phyloP scores from a whole-genome alignment of 2,329 filamentous ascomycete genomes.

The Zymoseptoria ardabiliae region DNA sequence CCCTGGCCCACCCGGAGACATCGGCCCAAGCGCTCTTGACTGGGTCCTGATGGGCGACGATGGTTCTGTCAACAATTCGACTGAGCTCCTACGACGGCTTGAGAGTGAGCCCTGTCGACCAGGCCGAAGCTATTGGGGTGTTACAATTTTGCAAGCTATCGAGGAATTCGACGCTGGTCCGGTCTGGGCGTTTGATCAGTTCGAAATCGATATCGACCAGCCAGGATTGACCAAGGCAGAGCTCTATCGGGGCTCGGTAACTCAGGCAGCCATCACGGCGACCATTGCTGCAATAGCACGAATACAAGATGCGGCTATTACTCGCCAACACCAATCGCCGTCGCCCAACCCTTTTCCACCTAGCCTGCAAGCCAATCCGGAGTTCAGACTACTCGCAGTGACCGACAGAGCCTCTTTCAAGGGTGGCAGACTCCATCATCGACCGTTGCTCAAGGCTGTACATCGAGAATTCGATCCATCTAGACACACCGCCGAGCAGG shows the following conservation, averaged over 20 bases:
- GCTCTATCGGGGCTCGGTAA: slow-evolving; percentile 35
- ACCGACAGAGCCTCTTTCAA: slow-evolving; percentile 32
- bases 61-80: slow-evolving; percentile 29
- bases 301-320: slow-evolving; percentile 26
- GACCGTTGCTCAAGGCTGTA: slow-evolving; percentile 35
- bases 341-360: slow-evolving; percentile 6
- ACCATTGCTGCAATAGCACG: slow-evolving; percentile 33
- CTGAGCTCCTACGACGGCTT: slow-evolving; percentile 25
- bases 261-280: slow-evolving; percentile 33
- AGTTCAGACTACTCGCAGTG: slow-evolving; percentile 29
- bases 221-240: slow-evolving; percentile 35
- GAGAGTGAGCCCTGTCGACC: slow-evolving; percentile 16
- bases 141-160: slow-evolving; percentile 36
- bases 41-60: slow-evolving; percentile 40
- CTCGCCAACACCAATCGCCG: slow-evolving; percentile 1
- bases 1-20: slow-evolving; percentile 38
- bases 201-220: slow-evolving; percentile 36
- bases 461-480: slow-evolving; percentile 34
- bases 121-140: slow-evolving; percentile 37
- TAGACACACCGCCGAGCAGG: slow-evolving; percentile 31
- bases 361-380: slow-evolving; percentile 20
- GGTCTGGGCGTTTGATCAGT: slow-evolving; percentile 41
- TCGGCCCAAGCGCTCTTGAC: slow-evolving; percentile 37
- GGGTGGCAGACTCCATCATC: slow-evolving; percentile 32
- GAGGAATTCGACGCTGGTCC: slow-evolving; percentile 39